Conservation (phyloP, 2,329 filamentous ascomycete genomes). For the Cercospora canescens region DNA sequence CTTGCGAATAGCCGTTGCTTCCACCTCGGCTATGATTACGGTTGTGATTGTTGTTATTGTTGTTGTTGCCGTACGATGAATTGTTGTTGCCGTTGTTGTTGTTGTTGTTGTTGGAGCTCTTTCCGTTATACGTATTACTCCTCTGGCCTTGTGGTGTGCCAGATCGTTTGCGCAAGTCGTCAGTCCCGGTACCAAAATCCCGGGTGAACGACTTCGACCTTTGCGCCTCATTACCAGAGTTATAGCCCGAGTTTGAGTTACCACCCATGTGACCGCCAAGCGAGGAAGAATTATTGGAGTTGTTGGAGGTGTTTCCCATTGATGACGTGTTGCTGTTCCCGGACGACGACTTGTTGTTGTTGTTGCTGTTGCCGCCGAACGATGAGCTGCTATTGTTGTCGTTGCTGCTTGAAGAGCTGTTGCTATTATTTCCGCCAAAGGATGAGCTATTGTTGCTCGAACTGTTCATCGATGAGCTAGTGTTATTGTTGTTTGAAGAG, state of each 20-base stretch:
- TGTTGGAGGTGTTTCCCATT: slow-evolving; percentile 2
- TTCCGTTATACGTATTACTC: slow-evolving; percentile 8
- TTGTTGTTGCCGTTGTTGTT: background rate
- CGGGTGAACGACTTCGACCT: slow-evolving; percentile 13
- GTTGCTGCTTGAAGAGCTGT: too few relatives aligned
- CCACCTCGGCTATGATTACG: slow-evolving; percentile 6
- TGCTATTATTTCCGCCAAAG: background rate
- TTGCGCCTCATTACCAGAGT: slow-evolving; percentile 10
- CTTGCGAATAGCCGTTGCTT: slow-evolving; percentile 7
- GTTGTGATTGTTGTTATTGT: background rate
- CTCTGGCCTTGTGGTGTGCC: slow-evolving; percentile 2
- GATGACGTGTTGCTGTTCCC: slow-evolving; percentile 5
- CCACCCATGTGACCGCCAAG: background rate
- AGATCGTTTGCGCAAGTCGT: slow-evolving; percentile 8
- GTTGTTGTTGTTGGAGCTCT: slow-evolving; percentile 1
- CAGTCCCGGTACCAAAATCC: slow-evolving; percentile 14
- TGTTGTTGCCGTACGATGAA: background rate
- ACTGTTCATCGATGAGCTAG: background rate
- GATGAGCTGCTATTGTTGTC: background rate
- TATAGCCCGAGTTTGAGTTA: background rate
- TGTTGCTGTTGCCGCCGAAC: background rate
- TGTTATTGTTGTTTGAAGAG: slow-evolving; percentile 6
- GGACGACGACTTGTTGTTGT: slow-evolving; percentile 3
- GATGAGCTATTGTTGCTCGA: slow-evolving; percentile 9
- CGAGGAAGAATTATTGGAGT: background rate